Base-by-base conservation (phyloP, 805 yeast genomes). In the Wickerhamomyces chambardii region DNA sequence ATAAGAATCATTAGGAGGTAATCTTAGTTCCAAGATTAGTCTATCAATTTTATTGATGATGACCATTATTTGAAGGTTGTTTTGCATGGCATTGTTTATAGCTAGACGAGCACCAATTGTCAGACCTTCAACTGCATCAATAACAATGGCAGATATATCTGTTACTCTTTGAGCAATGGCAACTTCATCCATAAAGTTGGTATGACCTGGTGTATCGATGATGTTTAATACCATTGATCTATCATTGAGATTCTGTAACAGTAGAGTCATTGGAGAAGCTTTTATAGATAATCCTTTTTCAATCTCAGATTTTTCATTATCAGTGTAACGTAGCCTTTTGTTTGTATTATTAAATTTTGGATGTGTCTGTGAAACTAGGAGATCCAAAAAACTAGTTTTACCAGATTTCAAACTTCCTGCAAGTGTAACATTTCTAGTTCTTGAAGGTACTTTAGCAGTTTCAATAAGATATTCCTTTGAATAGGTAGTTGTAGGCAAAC, bases 161-260 rank as follows among this genome's bases (percentile, higher is more conserved):
- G 71, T 69, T 0, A 78, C 62, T 17, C 73, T 55, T 9, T 78
- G 54, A 0, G 83, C 70, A 0, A 73, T 67, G 0, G 74, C 66
- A 4, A 75, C 58, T 45, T 92, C 97, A 50, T 86, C 96, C 21
- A 66, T 59, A 49, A 92, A 92, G 49, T 86, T 79, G 0, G 73
- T 70, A 56, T 92, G 97, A 0, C 99, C 99, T 0, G 99, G 99
- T 0, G 95, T 65, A 48, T 94, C 99, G 1, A 86, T 44, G 1
- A 89, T 41, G 48, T 82, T 84, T 16, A 78, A 47, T 0, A 74
- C 72, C 15, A 61, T 56, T 0, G 95, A 78, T 41, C 70, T 73
- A 2, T 65, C 71, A 14, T 58, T 58, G 21, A 73, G 41, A 48
- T 75, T 74, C 1, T 70, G 72, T 14, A 80, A 53, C 6, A 89